Conservation (phyloP, 345 rosid species). For the Melaleuca quinquenervia region DNA sequence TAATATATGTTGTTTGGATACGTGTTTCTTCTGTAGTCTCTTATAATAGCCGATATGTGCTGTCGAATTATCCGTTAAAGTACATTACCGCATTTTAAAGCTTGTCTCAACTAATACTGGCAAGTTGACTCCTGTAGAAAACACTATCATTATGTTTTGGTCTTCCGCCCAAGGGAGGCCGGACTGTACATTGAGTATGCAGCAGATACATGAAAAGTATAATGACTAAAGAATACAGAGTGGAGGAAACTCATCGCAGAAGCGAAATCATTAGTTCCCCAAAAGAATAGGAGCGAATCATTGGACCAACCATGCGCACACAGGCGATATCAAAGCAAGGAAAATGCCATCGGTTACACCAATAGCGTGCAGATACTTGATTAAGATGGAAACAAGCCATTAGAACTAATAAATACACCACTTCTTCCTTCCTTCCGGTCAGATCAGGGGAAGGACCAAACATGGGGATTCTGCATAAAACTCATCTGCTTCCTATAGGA, state of each 20-base stretch:
- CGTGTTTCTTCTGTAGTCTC: not conserved
- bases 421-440: not conserved
- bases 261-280: conserved; percentile 11
- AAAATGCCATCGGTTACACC: not conserved
- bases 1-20: conserved; percentile 15
- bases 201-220: not conserved
- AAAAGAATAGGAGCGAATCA: conserved; percentile 7
- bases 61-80: not conserved
- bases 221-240: not conserved
- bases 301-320: conserved; percentile 16
- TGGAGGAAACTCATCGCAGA: conserved; percentile 2
- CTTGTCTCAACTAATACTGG: not conserved
- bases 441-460: not conserved
- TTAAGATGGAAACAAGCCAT: not conserved
- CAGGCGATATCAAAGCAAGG: not conserved
- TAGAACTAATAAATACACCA: not conserved
- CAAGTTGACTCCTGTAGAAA: not conserved
- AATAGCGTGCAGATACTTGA: not conserved
- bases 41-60: not conserved
- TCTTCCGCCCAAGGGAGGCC: not conserved
- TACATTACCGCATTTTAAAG: not conserved
- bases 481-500: conserved; percentile 2
- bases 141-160: not conserved
- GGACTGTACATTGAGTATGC: not conserved
- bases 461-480: not conserved